Percentiles rank a stretch among this genome's conserved stretches.
phyloP scores from a whole-genome alignment of 2,329 filamentous ascomycete genomes.

The Davidsoniella eucalypti region DNA sequence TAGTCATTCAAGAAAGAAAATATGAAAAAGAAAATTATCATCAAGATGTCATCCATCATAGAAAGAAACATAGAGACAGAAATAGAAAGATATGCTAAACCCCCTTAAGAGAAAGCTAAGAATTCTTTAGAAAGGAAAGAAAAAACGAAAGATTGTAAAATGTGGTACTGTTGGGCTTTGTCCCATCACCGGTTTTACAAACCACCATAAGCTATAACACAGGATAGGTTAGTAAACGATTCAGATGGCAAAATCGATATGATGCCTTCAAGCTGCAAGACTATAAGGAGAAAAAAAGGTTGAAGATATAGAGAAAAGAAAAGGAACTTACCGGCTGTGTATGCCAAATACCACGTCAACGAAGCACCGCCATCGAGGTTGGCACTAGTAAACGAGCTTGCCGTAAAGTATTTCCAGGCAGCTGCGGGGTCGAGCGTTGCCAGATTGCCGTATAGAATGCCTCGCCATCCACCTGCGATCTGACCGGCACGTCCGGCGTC shows the following conservation, averaged over 20 bases:
- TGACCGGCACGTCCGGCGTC: conserved; percentile 44
- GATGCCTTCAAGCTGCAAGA: not conserved
- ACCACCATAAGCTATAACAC: conserved; percentile 3
- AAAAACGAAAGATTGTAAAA: not conserved
- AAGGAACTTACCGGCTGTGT: conserved; percentile 47
- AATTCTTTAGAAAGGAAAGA: not conserved
- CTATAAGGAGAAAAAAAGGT: not conserved
- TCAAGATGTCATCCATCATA: not conserved
- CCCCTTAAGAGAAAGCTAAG: no score
- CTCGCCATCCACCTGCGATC: conserved; percentile 66
- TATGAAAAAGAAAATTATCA: not conserved
- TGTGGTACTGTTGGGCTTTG: not conserved
- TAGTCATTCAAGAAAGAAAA: not conserved
- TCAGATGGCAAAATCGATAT: not conserved
- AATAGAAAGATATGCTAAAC: not conserved
- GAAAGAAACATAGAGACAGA: not conserved
- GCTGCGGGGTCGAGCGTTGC: conserved; percentile 56
- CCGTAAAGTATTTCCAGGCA: conserved; percentile 61
- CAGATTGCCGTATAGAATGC: conserved; percentile 68
- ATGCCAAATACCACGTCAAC: conserved; percentile 71
- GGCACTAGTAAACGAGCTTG: conserved; percentile 43
- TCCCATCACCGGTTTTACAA: not conserved
- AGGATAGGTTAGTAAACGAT: not conserved
- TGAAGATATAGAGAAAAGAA: not conserved
- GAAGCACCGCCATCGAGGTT: conserved; percentile 73